Evolutionary conservation across 1,284 basidiomycete species (phyloP).

Genomic region (Sphaerobolus stellatus): DNA sequence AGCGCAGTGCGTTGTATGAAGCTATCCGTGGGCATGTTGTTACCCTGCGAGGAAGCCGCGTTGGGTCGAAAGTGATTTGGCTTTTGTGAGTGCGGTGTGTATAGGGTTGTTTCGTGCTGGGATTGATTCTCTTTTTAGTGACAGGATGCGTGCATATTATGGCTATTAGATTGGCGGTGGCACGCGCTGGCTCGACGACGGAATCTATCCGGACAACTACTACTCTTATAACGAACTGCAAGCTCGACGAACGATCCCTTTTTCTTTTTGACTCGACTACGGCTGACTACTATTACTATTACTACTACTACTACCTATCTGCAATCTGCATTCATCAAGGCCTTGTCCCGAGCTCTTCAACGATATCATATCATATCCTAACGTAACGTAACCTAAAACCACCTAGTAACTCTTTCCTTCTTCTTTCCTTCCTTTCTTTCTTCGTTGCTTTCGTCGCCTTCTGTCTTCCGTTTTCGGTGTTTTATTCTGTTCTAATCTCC

Average conservation of each 20-base stretch:
- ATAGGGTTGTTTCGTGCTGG: constrained; percentile 7
- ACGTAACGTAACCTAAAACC: neutral
- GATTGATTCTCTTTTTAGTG: constrained; percentile 29
- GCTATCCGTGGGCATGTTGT: constrained; percentile 83
- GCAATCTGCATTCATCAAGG: no score
- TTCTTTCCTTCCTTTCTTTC: neutral
- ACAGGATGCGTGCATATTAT: constrained; percentile 55
- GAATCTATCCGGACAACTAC: no score
- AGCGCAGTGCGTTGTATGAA: constrained; percentile 72
- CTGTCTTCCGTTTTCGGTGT: neutral
- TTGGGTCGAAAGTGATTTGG: constrained; percentile 85
- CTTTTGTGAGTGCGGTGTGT: constrained; percentile 60
- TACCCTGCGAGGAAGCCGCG: constrained; percentile 80
- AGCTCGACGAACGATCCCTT: no score
- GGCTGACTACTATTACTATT: no score
- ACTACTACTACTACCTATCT: no score
- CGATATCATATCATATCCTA: no score
- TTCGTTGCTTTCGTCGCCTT: neutral
- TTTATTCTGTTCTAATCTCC: neutral
- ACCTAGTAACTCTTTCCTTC: neutral
- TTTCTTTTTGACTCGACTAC: no score
- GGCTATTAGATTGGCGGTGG: constrained; percentile 44
- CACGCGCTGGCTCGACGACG: no score
- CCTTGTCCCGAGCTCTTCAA: no score
- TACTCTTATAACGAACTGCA: no score